These are phyloP conservation scores for Candida dendrica DNA, from an alignment of 805 yeast species.

Conservation along the genomic window DNA sequence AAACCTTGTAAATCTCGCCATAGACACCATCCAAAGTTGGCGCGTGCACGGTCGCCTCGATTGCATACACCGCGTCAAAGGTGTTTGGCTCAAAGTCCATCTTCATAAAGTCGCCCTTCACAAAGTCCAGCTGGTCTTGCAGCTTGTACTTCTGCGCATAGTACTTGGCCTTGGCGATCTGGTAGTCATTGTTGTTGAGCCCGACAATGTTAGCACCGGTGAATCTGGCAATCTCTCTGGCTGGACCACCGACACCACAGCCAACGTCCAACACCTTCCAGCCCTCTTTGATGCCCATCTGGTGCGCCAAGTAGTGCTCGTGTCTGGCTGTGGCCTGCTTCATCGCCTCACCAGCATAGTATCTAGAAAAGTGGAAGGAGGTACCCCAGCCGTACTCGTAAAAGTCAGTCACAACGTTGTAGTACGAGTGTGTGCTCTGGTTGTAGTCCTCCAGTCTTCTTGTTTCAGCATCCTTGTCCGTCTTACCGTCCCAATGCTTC, in stretches of 20 bases:
- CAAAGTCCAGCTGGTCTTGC: constrained; percentile 70
- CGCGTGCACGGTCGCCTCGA: constrained; percentile 98
- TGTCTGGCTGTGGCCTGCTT: constrained; percentile 94
- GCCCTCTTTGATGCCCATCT: constrained; percentile 70
- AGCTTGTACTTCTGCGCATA: constrained; percentile 64
- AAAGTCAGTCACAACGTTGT: constrained; percentile 94
- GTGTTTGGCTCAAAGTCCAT: constrained; percentile 90
- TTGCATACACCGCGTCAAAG: constrained; percentile 95
- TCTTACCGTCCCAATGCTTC: constrained; percentile 96
- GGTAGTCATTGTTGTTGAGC: constrained; percentile 94
- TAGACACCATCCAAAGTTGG: constrained; percentile 95
- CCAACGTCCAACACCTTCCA: constrained; percentile 96
- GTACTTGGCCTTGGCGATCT: constrained; percentile 82
- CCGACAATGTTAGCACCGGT: constrained; percentile 85
- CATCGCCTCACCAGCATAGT: constrained; percentile 89
- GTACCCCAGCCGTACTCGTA: constrained; percentile 99
- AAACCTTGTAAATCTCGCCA: constrained; percentile 85
- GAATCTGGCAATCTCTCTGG: constrained; percentile 90
- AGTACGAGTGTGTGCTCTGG: constrained; percentile 87
- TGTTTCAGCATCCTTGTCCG: constrained; percentile 63
- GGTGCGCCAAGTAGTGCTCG: constrained; percentile 88
- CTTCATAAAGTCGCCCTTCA: constrained; percentile 98
- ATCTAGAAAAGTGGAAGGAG: constrained; percentile 94
- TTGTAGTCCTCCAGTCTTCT: constrained; percentile 79
- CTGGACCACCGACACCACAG: constrained; percentile 99